Evolutionary conservation across 1,139 yeast species (phyloP).

Genomic region (Yamadazyma jaroonii): DNA sequence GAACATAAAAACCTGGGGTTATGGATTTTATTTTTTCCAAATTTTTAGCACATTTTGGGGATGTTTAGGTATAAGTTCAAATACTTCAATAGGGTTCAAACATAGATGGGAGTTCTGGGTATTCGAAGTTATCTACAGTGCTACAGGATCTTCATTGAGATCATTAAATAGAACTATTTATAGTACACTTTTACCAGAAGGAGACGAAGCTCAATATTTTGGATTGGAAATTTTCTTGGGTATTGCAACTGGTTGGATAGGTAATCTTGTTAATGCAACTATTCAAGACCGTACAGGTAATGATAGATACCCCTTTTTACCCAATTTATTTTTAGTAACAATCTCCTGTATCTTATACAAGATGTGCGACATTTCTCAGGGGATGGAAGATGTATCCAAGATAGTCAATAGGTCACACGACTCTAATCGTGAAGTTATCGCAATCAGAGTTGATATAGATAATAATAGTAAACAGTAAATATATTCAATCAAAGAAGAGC

Average conservation of each 20-base stretch:
- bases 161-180: slow-evolving; percentile 38
- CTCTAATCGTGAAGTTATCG: background rate
- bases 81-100: slow-evolving; percentile 35
- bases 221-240: slow-evolving; percentile 45
- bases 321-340: slow-evolving; percentile 31
- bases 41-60: slow-evolving; percentile 43
- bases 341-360: slow-evolving; percentile 24
- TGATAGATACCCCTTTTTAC: slow-evolving; percentile 38
- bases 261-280: slow-evolving; percentile 36
- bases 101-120: slow-evolving; percentile 46
- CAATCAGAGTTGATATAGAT: background rate
- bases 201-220: slow-evolving; percentile 45
- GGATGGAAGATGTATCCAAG: slow-evolving; percentile 25
- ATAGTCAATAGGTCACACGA: background rate
- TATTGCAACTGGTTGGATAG: slow-evolving; percentile 46
- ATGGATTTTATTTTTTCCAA: slow-evolving; percentile 27
- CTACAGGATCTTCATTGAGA: slow-evolving; percentile 36
- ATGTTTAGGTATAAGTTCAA: slow-evolving; percentile 31
- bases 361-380: slow-evolving; percentile 32
- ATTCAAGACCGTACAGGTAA: slow-evolving; percentile 42
- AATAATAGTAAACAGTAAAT: no score
- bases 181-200: slow-evolving; percentile 39
- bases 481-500: no score
- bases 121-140: slow-evolving; percentile 36
- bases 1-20: slow-evolving; percentile 35